These are phyloP conservation scores for Amanita pseudoporphyria DNA, from an alignment of 768 basidiomycete genomes.

Conservation along the genomic window DNA sequence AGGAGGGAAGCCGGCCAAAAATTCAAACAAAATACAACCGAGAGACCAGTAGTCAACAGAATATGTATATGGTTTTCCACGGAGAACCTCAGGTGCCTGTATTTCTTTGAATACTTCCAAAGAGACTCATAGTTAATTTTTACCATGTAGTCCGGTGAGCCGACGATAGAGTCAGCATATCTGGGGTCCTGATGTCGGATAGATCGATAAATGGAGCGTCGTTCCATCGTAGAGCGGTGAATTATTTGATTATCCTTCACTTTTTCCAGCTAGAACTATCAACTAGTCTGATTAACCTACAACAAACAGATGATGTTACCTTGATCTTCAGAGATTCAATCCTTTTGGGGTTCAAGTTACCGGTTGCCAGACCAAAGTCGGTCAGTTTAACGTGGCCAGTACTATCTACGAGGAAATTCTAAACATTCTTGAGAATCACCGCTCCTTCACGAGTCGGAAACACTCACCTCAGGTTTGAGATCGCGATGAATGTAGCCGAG, in stretches of 20 bases:
- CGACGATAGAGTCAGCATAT: slow-evolving; percentile 96
- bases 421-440: background rate
- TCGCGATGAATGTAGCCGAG: slow-evolving; percentile 98
- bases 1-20: slow-evolving; percentile 95
- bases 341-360: slow-evolving; percentile 86
- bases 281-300: background rate
- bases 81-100: slow-evolving; percentile 78
- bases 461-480: slow-evolving; percentile 83
- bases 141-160: slow-evolving; percentile 97
- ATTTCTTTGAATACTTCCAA: background rate
- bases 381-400: slow-evolving; percentile 96
- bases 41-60: slow-evolving; percentile 98
- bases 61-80: slow-evolving; percentile 91
- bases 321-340: slow-evolving; percentile 94
- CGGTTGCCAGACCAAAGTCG: slow-evolving; percentile 96
- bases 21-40: slow-evolving; percentile 97
- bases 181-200: slow-evolving; percentile 85
- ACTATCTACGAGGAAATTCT: slow-evolving; percentile 97
- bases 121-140: slow-evolving; percentile 2
- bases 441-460: background rate
- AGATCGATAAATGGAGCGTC: slow-evolving; percentile 90
- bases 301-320: slow-evolving; percentile 30
- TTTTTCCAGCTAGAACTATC: slow-evolving; percentile 70
- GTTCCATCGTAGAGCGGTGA: slow-evolving; percentile 86
- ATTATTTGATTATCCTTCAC: slow-evolving; percentile 90